phyloP scores from a whole-genome alignment of 176 grass and related monocot species.

The Carex parvula region DNA sequence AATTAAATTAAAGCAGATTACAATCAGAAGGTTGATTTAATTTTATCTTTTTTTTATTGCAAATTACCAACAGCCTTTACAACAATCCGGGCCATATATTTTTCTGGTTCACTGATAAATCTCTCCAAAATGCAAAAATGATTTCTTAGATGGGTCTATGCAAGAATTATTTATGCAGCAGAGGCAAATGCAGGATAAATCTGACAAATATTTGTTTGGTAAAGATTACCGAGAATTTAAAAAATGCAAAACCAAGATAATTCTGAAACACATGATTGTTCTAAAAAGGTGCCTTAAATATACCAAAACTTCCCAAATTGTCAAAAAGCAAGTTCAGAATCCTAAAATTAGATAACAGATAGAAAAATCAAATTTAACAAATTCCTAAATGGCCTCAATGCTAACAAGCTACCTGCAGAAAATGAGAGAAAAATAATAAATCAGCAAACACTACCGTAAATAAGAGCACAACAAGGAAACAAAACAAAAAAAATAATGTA shows the following conservation, averaged over 20 bases:
- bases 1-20: too few species aligned
- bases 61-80: too few species aligned
- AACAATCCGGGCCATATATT: too few species aligned
- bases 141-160: too few species aligned
- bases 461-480: background rate
- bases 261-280: too few species aligned
- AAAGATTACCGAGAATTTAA: background rate
- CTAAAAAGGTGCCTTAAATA: background rate
- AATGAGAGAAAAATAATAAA: background rate
- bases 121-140: too few species aligned
- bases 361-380: slow-evolving; percentile 2
- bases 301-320: slow-evolving; percentile 6
- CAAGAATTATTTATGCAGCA: background rate
- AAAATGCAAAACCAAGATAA: background rate
- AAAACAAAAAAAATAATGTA: slow-evolving; percentile 19
- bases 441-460: background rate
- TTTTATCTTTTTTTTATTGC: too few species aligned
- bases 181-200: background rate
- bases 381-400: background rate
- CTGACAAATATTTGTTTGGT: background rate
- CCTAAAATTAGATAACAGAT: background rate
- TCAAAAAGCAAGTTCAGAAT: background rate
- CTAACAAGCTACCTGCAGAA: background rate
- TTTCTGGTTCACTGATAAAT: too few species aligned
- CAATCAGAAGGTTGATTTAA: too few species aligned